Evolutionary conservation across 768 basidiomycete species (phyloP).

Genomic region (Dioszegia crocea): DNA sequence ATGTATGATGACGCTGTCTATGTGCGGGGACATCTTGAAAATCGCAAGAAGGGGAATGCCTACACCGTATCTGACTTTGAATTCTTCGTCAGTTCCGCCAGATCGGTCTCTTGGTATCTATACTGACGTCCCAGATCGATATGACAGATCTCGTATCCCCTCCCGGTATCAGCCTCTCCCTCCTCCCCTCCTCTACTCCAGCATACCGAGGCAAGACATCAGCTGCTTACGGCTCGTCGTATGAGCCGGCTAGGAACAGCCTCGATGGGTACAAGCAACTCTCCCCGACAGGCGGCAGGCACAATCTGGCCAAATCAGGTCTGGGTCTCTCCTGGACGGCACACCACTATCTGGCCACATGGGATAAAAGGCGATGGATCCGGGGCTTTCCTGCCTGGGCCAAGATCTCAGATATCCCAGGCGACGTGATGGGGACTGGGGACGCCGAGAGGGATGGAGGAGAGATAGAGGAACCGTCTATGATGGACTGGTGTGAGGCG

Average conservation of each 20-base stretch:
- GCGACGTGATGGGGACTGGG: slow-evolving; percentile 48
- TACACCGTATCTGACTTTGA: slow-evolving; percentile 35
- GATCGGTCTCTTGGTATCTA: neutral
- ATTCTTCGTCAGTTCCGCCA: slow-evolving; percentile 30
- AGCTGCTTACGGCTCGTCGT: slow-evolving; percentile 8
- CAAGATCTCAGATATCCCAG: slow-evolving; percentile 47
- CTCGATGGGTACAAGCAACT: neutral
- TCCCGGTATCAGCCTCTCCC: neutral
- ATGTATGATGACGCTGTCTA: slow-evolving; percentile 63
- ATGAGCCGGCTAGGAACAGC: slow-evolving; percentile 10
- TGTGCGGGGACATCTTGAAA: slow-evolving; percentile 49
- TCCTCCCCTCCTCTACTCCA: neutral
- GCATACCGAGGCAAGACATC: neutral
- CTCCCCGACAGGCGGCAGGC: neutral
- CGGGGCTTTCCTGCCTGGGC: slow-evolving; percentile 37
- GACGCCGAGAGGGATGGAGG: neutral
- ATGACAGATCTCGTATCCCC: slow-evolving; percentile 17
- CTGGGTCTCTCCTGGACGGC: neutral
- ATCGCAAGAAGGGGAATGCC: slow-evolving; percentile 21
- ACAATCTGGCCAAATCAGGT: neutral
- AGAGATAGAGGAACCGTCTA: slow-evolving; percentile 1
- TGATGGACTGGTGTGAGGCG: slow-evolving; percentile 76
- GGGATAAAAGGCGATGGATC: slow-evolving; percentile 4
- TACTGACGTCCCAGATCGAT: slow-evolving; percentile 51
- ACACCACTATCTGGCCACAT: slow-evolving; percentile 9